Conservation (phyloP, 306 rosid species). For the Quercus suber region DNA sequence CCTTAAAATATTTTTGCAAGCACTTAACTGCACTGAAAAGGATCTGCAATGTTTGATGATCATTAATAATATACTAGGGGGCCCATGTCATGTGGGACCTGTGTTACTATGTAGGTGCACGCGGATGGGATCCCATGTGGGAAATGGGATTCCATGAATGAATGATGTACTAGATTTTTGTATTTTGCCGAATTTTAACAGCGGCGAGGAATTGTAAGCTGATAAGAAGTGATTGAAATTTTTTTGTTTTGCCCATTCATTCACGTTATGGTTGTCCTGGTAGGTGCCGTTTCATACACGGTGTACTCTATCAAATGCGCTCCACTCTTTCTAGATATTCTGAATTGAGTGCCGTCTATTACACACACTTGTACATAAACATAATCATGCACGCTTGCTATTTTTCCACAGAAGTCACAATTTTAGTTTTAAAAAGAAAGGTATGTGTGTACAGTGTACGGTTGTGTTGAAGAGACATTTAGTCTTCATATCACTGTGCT, state of each 20-base stretch:
- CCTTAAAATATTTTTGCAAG: neutral
- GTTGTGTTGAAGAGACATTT: neutral
- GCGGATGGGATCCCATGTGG: neutral
- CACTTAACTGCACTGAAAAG: neutral
- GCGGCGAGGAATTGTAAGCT: no score
- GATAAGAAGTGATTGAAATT: no score
- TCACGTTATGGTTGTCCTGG: no score
- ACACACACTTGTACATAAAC: no score
- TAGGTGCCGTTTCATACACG: no score
- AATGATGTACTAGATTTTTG: neutral
- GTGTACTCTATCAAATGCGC: no score
- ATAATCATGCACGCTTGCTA: no score
- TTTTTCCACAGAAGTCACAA: neutral
- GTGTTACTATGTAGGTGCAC: no score
- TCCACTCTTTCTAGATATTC: no score
- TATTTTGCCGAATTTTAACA: neutral
- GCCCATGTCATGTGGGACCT: neutral
- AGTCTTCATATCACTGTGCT: neutral
- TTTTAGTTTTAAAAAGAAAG: neutral
- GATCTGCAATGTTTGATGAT: neutral
- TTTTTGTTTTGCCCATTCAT: no score
- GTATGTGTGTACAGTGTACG: neutral
- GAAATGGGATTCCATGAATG: neutral
- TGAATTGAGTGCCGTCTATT: no score
- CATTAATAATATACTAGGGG: neutral